A percentile compares a stretch with the other conserved stretches of the same genome.
Evolutionary conservation across 331 rosid genomes (phyloP).

Genomic region (Ulmus americana): DNA sequence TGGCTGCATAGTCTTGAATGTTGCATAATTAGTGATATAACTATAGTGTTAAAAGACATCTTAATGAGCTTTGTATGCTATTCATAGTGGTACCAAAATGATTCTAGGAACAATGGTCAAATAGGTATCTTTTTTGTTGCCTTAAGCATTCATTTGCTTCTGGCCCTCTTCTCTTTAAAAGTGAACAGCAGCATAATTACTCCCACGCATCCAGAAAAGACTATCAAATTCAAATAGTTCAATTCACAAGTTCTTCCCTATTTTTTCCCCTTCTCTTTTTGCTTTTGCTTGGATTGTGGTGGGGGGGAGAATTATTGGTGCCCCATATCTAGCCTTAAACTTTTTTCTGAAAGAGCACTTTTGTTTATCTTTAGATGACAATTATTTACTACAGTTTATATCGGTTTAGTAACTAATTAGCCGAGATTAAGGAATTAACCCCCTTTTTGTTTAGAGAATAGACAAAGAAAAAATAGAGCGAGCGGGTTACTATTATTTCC

Average conservation of each 20-base stretch:
- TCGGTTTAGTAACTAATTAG: too few relatives aligned
- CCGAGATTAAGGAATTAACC: neutral
- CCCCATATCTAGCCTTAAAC: neutral
- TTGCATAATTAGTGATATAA: constrained; percentile 1
- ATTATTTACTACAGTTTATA: too few relatives aligned
- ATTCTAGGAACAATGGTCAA: constrained; percentile 28
- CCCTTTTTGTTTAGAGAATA: neutral
- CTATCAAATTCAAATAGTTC: constrained; percentile 3
- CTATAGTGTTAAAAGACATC: constrained; percentile 11
- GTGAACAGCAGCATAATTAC: constrained; percentile 5
- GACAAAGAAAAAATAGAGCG: neutral
- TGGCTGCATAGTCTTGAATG: neutral
- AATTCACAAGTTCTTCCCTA: constrained; percentile 3
- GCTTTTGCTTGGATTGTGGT: neutral
- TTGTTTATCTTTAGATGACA: too few relatives aligned
- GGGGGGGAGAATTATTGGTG: neutral
- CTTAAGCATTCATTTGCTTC: constrained; percentile 20
- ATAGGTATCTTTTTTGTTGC: constrained; percentile 31
- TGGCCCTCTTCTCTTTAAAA: constrained; percentile 11
- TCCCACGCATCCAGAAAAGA: constrained; percentile 9
- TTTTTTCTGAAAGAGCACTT: neutral
- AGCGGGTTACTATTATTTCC: neutral
- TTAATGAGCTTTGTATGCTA: neutral
- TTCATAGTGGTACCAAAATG: constrained; percentile 4
- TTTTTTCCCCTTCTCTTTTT: neutral